phyloP scores from a whole-genome alignment of 1,284 basidiomycete genomes.

The Filobasidium uniguttulatum region DNA sequence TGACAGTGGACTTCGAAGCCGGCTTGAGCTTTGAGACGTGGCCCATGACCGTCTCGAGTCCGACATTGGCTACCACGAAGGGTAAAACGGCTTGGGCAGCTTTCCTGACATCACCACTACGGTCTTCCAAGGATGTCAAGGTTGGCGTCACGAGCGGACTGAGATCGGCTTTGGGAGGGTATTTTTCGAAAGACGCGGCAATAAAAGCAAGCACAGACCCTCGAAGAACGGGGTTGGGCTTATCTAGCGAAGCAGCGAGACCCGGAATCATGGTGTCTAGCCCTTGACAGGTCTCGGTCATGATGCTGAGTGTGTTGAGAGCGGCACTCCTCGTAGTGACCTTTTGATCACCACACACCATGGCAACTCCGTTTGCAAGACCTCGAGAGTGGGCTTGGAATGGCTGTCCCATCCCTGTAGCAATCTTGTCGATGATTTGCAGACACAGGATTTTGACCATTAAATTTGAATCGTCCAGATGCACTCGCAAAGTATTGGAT shows the following conservation, averaged over 20 bases:
- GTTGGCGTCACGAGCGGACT: slow-evolving; percentile 54
- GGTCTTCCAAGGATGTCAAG: slow-evolving; percentile 80
- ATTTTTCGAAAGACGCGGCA: slow-evolving; percentile 35
- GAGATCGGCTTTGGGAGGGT: slow-evolving; percentile 52
- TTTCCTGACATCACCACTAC: slow-evolving; percentile 82
- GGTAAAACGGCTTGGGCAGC: slow-evolving; percentile 73
- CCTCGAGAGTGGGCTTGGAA: slow-evolving; percentile 81
- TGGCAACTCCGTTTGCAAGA: slow-evolving; percentile 62
- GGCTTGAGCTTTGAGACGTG: slow-evolving; percentile 79
- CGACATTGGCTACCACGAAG: slow-evolving; percentile 57
- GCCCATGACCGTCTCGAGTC: slow-evolving; percentile 74
- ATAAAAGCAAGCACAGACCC: slow-evolving; percentile 76
- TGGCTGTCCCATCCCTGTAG: slow-evolving; percentile 82
- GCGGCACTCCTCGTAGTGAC: slow-evolving; percentile 69
- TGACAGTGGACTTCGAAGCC: slow-evolving; percentile 70
- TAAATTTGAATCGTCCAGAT: slow-evolving; percentile 86
- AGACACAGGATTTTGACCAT: slow-evolving; percentile 80
- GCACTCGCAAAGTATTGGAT: slow-evolving; percentile 68
- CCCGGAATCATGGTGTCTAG: slow-evolving; percentile 68
- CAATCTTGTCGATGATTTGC: slow-evolving; percentile 77
- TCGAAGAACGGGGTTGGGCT: slow-evolving; percentile 76
- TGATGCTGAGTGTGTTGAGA: slow-evolving; percentile 62
- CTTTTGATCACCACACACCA: slow-evolving; percentile 87
- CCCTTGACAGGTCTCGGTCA: slow-evolving; percentile 71
- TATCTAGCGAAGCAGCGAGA: slow-evolving; percentile 66